These are phyloP conservation scores for Pseudocercospora vitis DNA, from an alignment of 2,329 filamentous ascomycete genomes.

Conservation along the genomic window DNA sequence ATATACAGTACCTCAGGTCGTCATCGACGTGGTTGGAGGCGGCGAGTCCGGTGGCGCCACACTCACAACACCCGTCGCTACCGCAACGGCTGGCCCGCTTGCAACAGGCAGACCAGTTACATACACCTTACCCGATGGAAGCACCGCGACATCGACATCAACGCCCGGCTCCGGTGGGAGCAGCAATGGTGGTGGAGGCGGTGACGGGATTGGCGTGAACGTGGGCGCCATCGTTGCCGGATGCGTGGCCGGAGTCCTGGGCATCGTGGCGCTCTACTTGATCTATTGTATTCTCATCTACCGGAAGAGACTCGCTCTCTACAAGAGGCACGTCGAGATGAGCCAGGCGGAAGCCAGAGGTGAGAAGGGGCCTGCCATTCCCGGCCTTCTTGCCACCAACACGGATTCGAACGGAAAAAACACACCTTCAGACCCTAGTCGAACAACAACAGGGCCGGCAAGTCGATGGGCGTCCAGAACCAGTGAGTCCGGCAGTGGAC, in stretches of 20 bases:
- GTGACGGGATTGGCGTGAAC: slow-evolving; percentile 42
- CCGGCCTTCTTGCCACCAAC: slow-evolving; percentile 32
- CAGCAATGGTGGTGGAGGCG: slow-evolving; percentile 10
- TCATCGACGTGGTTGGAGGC: slow-evolving; percentile 69
- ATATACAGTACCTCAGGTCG: slow-evolving; percentile 67
- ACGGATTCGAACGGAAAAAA: slow-evolving; percentile 16
- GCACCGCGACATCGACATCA: slow-evolving; percentile 42
- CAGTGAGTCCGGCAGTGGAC: slow-evolving; percentile 41
- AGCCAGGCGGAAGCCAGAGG: slow-evolving; percentile 50
- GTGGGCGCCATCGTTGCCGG: slow-evolving; percentile 58
- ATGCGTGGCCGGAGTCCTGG: slow-evolving; percentile 65
- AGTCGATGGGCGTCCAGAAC: slow-evolving; percentile 23
- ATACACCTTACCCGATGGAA: slow-evolving; percentile 60
- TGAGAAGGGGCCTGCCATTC: slow-evolving; percentile 37
- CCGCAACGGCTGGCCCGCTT: slow-evolving; percentile 67
- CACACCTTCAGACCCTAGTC: slow-evolving; percentile 20
- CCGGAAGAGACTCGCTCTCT: slow-evolving; percentile 67
- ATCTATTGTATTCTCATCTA: slow-evolving; percentile 74
- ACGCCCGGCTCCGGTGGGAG: slow-evolving; percentile 49
- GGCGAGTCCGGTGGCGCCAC: slow-evolving; percentile 67
- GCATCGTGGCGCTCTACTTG: slow-evolving; percentile 62
- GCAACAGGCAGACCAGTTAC: slow-evolving; percentile 68
- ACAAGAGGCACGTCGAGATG: slow-evolving; percentile 68
- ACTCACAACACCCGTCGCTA: slow-evolving; percentile 60
- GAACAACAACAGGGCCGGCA: slow-evolving; percentile 10